Conservation (phyloP, 768 basidiomycete species). For the Psilocybe subaeruginosa region DNA sequence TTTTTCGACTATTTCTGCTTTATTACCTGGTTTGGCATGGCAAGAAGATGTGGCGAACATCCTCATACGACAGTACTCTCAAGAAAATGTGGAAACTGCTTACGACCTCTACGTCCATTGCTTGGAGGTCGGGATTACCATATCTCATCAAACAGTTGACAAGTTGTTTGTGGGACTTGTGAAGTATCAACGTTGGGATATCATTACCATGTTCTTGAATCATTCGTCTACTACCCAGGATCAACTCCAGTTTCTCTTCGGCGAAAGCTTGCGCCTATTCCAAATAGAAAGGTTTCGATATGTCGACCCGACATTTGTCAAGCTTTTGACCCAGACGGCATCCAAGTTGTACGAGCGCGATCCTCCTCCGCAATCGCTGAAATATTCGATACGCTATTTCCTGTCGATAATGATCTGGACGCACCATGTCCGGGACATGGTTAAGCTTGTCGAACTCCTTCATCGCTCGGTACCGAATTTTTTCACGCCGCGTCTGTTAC, state of each 20-base stretch:
- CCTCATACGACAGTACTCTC: constrained; percentile 14
- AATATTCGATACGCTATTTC: constrained; percentile 52
- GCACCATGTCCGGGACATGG: constrained; percentile 35
- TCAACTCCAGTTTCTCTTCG: constrained; percentile 39
- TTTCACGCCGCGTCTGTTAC: constrained; percentile 42
- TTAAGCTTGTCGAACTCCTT: constrained; percentile 44
- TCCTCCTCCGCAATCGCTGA: constrained; percentile 32
- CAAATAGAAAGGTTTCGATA: constrained; percentile 33
- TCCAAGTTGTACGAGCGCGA: constrained; percentile 35
- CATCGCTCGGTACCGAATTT: constrained; percentile 34
- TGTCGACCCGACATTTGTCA: constrained; percentile 31
- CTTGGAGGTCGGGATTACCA: constrained; percentile 19
- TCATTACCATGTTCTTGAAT: constrained; percentile 37
- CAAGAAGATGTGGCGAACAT: constrained; percentile 31
- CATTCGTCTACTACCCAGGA: constrained; percentile 29
- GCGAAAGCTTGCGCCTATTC: constrained; percentile 39
- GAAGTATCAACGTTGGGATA: constrained; percentile 27
- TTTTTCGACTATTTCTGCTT: constrained; percentile 28
- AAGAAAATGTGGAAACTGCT: constrained; percentile 10
- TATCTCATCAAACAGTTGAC: constrained; percentile 27
- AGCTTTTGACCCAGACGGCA: constrained; percentile 37
- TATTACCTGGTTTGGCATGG: constrained; percentile 25
- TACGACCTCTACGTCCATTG: constrained; percentile 31
- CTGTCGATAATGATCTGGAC: constrained; percentile 42
- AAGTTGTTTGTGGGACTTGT: constrained; percentile 36